Conservation (phyloP, 169 alveolate genomes). For the Amoebophrya sp. region DNA sequence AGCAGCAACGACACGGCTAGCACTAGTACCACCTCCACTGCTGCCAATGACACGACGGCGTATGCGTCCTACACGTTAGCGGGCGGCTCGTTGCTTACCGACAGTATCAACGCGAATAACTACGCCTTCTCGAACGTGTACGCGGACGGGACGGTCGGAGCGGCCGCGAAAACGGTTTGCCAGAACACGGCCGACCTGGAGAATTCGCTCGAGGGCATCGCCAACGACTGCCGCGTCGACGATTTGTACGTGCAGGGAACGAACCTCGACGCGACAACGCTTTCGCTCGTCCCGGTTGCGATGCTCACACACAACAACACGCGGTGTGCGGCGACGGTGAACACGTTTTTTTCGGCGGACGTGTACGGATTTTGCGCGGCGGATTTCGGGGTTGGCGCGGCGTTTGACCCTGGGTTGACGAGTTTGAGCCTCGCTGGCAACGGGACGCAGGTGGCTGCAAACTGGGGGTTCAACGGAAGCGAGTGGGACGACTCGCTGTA, state of each 20-base stretch:
- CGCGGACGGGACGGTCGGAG: background rate
- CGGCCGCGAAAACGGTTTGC: background rate
- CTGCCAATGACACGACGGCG: background rate
- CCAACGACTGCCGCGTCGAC: background rate
- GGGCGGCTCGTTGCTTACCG: background rate
- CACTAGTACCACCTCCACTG: background rate
- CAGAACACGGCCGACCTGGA: background rate
- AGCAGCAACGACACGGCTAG: background rate
- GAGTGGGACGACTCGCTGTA: background rate
- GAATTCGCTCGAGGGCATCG: background rate
- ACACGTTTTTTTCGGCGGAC: background rate
- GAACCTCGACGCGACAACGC: background rate
- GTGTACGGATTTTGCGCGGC: background rate
- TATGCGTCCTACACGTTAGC: background rate
- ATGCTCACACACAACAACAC: background rate
- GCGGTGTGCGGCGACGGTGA: background rate
- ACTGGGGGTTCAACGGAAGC: background rate
- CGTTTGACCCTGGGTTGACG: background rate
- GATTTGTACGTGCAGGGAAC: background rate
- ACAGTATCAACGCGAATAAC: background rate
- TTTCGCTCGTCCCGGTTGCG: background rate
- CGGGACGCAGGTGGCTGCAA: background rate
- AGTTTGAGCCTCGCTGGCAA: background rate
- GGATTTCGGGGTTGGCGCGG: background rate
- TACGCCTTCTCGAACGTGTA: background rate